phyloP scores from a whole-genome alignment of 2,329 filamentous ascomycete species.

The Alternaria metachromatica region DNA sequence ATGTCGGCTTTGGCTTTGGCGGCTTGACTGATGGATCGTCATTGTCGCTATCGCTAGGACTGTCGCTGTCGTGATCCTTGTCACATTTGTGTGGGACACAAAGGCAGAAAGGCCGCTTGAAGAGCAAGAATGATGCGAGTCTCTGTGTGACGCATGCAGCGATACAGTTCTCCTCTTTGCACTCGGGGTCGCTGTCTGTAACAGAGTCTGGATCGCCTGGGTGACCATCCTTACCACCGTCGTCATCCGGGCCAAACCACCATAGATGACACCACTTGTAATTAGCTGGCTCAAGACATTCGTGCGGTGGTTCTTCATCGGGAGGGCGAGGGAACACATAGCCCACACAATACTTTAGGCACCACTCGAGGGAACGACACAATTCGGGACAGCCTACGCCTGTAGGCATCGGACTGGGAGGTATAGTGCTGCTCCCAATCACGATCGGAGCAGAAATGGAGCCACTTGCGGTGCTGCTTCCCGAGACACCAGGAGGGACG shows the following conservation, averaged over 20 bases:
- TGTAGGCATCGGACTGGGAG: not conserved
- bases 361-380: slow-evolving; percentile 2
- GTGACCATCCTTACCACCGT: not conserved
- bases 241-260: slow-evolving; percentile 6
- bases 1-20: slow-evolving; percentile 11
- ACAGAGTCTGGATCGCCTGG: slow-evolving; percentile 14
- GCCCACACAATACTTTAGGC: slow-evolving; percentile 4
- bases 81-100: slow-evolving; percentile 19
- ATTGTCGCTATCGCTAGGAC: slow-evolving; percentile 9
- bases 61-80: slow-evolving; percentile 10
- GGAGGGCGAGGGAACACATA: slow-evolving; percentile 1
- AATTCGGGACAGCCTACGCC: slow-evolving; percentile 7
- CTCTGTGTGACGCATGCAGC: slow-evolving; percentile 10
- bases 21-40: slow-evolving; percentile 7
- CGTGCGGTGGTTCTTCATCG: slow-evolving; percentile 1
- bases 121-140: slow-evolving; percentile 1
- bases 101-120: slow-evolving; percentile 20
- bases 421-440: not conserved
- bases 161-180: slow-evolving; percentile 20
- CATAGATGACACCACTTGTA: slow-evolving; percentile 10
- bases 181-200: slow-evolving; percentile 7
- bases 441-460: not conserved
- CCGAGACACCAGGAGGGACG: not conserved
- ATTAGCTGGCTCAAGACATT: slow-evolving; percentile 13
- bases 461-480: not conserved